Evolutionary conservation across 2,329 filamentous ascomycete species (phyloP).

Genomic region (Nemania serpens): DNA sequence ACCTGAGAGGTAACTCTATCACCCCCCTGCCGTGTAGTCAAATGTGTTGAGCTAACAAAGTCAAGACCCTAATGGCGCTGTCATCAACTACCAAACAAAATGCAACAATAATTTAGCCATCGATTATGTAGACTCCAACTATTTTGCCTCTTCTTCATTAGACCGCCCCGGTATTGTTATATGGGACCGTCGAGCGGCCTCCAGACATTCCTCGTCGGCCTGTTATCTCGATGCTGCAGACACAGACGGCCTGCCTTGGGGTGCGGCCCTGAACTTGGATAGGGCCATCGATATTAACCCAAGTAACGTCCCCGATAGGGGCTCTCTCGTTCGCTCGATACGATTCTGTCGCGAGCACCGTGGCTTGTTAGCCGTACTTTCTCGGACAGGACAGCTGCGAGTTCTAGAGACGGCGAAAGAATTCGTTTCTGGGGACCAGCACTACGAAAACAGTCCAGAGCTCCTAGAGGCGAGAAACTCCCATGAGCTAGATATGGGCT

Average conservation of each 20-base stretch:
- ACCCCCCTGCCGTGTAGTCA: background rate
- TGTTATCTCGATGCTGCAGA: conserved; percentile 63
- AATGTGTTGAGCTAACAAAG: conserved; percentile 27
- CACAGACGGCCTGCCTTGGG: conserved; percentile 66
- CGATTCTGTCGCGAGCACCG: conserved; percentile 67
- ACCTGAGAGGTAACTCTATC: conserved; percentile 67
- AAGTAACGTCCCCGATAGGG: conserved; percentile 58
- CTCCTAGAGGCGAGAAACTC: conserved; percentile 64
- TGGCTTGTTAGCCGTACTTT: conserved; percentile 65
- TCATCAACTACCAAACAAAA: conserved; percentile 66
- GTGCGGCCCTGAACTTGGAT: conserved; percentile 62
- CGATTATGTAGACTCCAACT: conserved; percentile 79
- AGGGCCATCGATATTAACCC: conserved; percentile 60
- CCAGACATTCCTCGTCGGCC: conserved; percentile 56
- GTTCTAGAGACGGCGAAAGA: conserved; percentile 64
- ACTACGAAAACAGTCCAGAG: conserved; percentile 57
- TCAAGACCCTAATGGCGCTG: conserved; percentile 54
- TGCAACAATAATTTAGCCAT: conserved; percentile 76
- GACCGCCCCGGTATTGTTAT: conserved; percentile 76
- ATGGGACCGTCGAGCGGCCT: conserved; percentile 74
- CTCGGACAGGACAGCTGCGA: conserved; percentile 66
- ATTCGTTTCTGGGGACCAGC: conserved; percentile 47
- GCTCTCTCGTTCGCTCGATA: conserved; percentile 65
- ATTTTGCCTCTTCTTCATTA: conserved; percentile 79
- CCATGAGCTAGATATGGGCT: conserved; percentile 65